Conservation (phyloP, 352 stramenopile genomes). For the Phytophthora uliginosa region DNA sequence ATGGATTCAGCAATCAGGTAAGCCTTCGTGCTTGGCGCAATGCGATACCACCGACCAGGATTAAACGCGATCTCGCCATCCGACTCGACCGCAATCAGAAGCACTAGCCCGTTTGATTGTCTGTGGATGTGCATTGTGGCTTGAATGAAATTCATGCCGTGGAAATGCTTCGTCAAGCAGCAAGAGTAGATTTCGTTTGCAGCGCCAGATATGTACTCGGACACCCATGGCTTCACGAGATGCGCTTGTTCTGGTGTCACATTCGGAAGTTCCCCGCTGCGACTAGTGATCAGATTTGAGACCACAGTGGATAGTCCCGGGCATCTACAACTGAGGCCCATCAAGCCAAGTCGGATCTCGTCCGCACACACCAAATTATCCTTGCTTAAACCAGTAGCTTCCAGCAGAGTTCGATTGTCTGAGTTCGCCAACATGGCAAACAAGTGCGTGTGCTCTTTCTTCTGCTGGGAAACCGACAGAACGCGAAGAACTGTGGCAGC, state of each 20-base stretch:
- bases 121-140: constrained; percentile 73
- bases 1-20: constrained; percentile 87
- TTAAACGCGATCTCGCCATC: constrained; percentile 81
- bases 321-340: constrained; percentile 88
- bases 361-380: constrained; percentile 87
- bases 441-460: constrained; percentile 70
- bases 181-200: constrained; percentile 89
- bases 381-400: constrained; percentile 74
- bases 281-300: constrained; percentile 87
- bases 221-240: constrained; percentile 59
- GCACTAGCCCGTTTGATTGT: constrained; percentile 77
- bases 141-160: constrained; percentile 83
- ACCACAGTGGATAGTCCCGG: constrained; percentile 85
- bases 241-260: constrained; percentile 25
- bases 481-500: constrained; percentile 85
- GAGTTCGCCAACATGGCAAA: constrained; percentile 90
- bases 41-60: constrained; percentile 67
- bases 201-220: constrained; percentile 82
- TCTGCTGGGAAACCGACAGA: constrained; percentile 77
- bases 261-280: constrained; percentile 54
- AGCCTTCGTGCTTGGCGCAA: constrained; percentile 63
- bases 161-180: constrained; percentile 58
- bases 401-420: constrained; percentile 81
- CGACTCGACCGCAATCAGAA: constrained; percentile 80
- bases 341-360: constrained; percentile 82